Evolutionary conservation across 306 rosid genomes (phyloP), one percentile per base, ranked within the genome.

Genomic region (Lotus japonicus): DNA sequence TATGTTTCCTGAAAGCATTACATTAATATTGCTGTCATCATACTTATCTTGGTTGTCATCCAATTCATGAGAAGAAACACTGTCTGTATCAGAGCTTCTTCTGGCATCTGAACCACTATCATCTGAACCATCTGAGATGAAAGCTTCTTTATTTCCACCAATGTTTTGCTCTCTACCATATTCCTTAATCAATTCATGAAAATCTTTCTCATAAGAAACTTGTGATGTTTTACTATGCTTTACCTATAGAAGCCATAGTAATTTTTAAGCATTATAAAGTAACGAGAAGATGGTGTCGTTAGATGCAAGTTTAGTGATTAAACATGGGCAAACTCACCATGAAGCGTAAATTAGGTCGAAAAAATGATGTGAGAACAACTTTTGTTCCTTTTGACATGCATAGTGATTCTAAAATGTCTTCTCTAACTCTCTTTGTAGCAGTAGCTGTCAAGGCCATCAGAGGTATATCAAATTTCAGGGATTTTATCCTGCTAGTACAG

Each of bases 391-490:
- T 83, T 44, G 91, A 73, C 96, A 92, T 80, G 62, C 77, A 42
- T 14, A 89, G 61, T 9, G 94, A 88, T 83, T 79, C 83, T 21
- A 90, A 80, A 84, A 92, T 88, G 74, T 92, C 98, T 81, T 84
- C 90, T 60, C 77, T 88, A 63, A 92, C 97, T 69, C 70, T 79
- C 60, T 52, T 51, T 64, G 96, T 90, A 36, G 98, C 98, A 43
- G 98, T 92, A 46, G 94, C 98, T 15, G 98, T 92, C 85, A 92
- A 90, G 59, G 97, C 97, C 97, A 92, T 88, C 76, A 92, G 62
- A 50, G 98, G 98, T 81, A 90, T 76, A 58, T 90, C 88, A 61
- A 61, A 88, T 61, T 82, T 69, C 49, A 89, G 74, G 80, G 78
- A 89, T 19, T 88, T 84, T 56, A 89, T 68, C 55, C 48, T 84